Evolutionary conservation across 768 basidiomycete genomes (phyloP).

Genomic region (Lepiota brunneoincarnata): DNA sequence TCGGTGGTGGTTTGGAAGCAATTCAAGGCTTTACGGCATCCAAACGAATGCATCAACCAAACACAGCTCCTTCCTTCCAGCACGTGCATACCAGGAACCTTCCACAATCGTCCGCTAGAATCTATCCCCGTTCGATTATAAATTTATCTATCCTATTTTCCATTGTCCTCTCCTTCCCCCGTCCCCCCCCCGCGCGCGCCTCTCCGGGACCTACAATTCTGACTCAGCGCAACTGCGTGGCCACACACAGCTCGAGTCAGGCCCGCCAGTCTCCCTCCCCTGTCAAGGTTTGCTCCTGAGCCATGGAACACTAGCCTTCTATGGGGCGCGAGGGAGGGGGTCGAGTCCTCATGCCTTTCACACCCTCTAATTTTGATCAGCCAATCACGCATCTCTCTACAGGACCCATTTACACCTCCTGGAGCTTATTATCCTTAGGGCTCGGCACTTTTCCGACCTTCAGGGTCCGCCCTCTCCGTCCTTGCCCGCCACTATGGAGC

Average conservation of each 20-base stretch:
- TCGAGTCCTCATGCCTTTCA: constrained; percentile 24
- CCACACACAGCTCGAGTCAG: no score
- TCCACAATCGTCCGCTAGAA: constrained; percentile 28
- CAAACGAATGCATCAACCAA: constrained; percentile 46
- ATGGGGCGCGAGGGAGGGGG: no score
- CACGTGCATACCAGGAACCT: constrained; percentile 48
- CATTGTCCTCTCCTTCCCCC: constrained; percentile 15
- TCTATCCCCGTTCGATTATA: constrained; percentile 43
- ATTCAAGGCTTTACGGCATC: constrained; percentile 46
- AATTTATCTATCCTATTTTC: constrained; percentile 16
- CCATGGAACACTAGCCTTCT: constrained; percentile 21
- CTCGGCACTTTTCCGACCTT: constrained; percentile 10
- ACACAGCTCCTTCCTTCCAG: constrained; percentile 33
- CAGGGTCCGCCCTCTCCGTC: neutral
- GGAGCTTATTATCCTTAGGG: constrained; percentile 10
- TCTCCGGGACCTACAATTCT: constrained; percentile 5
- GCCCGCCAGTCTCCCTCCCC: constrained; percentile 2
- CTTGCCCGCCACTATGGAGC: neutral
- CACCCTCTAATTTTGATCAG: constrained; percentile 31
- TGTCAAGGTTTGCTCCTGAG: constrained; percentile 11
- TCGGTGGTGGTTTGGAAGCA: constrained; percentile 52
- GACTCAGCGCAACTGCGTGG: no score
- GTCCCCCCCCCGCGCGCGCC: neutral
- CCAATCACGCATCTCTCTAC: constrained; percentile 23
- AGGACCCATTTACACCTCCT: constrained; percentile 6